These are phyloP conservation scores for Gastrolobium bilobum DNA, from an alignment of 306 rosid species.

Conservation along the genomic window DNA sequence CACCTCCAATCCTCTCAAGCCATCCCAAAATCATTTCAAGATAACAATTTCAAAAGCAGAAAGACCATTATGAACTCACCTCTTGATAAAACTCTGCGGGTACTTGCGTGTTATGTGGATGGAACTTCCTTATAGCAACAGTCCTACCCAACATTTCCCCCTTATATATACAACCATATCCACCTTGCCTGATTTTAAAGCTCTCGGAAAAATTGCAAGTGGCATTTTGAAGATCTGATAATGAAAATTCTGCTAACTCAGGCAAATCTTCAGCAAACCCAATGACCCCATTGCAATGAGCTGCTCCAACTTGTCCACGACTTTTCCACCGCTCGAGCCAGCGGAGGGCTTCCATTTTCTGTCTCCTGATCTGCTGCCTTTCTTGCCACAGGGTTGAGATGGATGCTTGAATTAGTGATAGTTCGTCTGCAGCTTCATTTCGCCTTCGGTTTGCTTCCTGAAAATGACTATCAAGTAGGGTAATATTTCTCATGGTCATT, in stretches of 20 bases:
- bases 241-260: constrained; percentile 76
- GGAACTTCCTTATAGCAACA: constrained; percentile 76
- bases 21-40: constrained; percentile 8
- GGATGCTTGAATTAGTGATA: constrained; percentile 71
- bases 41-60: constrained; percentile 32
- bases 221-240: constrained; percentile 79
- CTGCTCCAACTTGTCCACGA: constrained; percentile 65
- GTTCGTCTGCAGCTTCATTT: constrained; percentile 73
- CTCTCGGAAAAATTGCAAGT: constrained; percentile 85
- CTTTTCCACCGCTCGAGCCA: constrained; percentile 88
- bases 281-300: constrained; percentile 60
- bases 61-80: constrained; percentile 55
- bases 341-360: constrained; percentile 76
- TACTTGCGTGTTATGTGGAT: constrained; percentile 69
- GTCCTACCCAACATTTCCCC: constrained; percentile 92
- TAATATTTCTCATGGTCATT: constrained; percentile 72
- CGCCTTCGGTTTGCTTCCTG: constrained; percentile 72
- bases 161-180: constrained; percentile 78
- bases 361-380: constrained; percentile 71
- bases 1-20: constrained; percentile 18
- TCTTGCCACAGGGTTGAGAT: constrained; percentile 75
- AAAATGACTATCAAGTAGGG: constrained; percentile 68
- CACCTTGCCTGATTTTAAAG: constrained; percentile 77
- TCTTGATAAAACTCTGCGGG: constrained; percentile 82
- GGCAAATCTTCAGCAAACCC: constrained; percentile 68